Evolutionary conservation across 2,329 filamentous ascomycete species (phyloP).

Genomic region (Fusarium newnesense): DNA sequence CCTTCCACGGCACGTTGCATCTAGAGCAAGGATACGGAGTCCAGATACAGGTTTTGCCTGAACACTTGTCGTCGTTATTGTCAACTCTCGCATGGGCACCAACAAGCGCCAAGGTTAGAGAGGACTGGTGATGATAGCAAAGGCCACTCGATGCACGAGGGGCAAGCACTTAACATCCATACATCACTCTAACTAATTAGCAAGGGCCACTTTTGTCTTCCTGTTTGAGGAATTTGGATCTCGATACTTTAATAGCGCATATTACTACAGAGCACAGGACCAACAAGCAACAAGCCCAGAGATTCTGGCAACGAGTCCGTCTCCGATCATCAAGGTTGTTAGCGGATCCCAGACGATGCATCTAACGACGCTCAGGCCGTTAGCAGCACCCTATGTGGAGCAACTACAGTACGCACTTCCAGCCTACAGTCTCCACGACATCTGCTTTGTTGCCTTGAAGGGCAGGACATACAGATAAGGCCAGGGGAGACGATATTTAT

Average conservation of each 20-base stretch:
- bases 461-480: neutral
- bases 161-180: neutral
- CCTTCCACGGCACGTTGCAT: neutral
- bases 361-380: constrained; percentile 33
- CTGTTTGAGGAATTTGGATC: neutral
- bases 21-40: neutral
- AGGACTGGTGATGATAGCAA: neutral
- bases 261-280: neutral
- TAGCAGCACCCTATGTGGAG: constrained; percentile 34
- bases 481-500: neutral
- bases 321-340: constrained; percentile 35
- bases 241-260: neutral
- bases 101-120: neutral
- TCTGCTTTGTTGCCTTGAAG: constrained; percentile 12
- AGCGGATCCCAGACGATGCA: constrained; percentile 25
- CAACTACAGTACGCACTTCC: constrained; percentile 21
- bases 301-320: neutral
- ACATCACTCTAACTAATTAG: neutral
- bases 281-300: constrained; percentile 1
- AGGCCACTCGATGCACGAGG: neutral
- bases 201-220: neutral
- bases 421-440: constrained; percentile 12
- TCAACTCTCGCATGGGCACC: neutral
- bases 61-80: neutral
- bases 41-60: neutral